Conservation (phyloP, 306 rosid species). For the Cicer arietinum region DNA sequence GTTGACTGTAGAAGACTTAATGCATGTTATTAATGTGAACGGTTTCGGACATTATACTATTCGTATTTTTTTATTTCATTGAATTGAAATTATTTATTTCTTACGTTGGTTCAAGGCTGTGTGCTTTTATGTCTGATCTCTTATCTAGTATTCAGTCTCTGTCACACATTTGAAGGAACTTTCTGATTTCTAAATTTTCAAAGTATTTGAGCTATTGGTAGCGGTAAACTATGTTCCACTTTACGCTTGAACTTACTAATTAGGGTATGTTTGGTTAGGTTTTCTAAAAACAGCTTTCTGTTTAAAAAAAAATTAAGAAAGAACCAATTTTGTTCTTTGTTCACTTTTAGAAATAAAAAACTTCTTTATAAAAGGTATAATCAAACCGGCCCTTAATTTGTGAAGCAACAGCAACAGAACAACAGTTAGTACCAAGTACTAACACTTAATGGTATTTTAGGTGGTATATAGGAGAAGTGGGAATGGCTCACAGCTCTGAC, state of each 20-base stretch:
- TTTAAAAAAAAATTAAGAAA: too few relatives aligned
- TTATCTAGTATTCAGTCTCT: background rate
- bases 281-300: too few relatives aligned
- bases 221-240: background rate
- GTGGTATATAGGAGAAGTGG: constrained; percentile 50
- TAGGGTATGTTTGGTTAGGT: too few relatives aligned
- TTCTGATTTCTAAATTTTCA: constrained; percentile 7
- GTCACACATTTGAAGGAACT: constrained; percentile 3
- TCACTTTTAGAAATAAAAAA: too few relatives aligned
- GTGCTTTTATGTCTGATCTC: constrained; percentile 1
- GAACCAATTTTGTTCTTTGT: too few relatives aligned
- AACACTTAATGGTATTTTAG: constrained; percentile 42
- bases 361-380: too few relatives aligned
- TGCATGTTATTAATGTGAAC: constrained; percentile 20
- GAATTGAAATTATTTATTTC: background rate
- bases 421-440: constrained; percentile 1
- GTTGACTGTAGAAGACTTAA: constrained; percentile 10
- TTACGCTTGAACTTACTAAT: background rate
- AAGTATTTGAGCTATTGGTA: constrained; percentile 1
- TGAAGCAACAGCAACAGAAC: constrained; percentile 3
- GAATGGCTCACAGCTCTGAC: constrained; percentile 59
- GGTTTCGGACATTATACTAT: background rate
- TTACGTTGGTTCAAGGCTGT: background rate
- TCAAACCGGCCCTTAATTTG: background rate
- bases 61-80: background rate